Evolutionary conservation across 805 yeast genomes (phyloP).

Genomic region (Candida argentea): DNA sequence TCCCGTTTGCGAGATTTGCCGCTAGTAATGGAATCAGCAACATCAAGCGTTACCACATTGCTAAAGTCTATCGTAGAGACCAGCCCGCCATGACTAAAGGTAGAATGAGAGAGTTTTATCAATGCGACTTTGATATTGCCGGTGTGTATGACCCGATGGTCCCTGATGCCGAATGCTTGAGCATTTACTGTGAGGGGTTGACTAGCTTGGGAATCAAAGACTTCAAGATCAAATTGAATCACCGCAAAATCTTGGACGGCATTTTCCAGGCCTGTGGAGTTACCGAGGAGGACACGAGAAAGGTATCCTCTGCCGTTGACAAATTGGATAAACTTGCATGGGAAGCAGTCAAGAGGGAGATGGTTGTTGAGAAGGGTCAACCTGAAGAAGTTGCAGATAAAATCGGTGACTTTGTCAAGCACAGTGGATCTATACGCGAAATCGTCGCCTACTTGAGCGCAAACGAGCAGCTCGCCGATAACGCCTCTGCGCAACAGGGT

Average conservation of each 20-base stretch:
- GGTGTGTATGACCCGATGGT: constrained; percentile 91
- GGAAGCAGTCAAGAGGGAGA: constrained; percentile 88
- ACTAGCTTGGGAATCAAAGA: constrained; percentile 75
- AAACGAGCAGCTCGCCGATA: constrained; percentile 49
- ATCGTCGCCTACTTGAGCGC: constrained; percentile 43
- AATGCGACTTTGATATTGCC: constrained; percentile 97
- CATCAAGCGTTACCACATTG: constrained; percentile 93
- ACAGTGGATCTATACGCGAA: constrained; percentile 66
- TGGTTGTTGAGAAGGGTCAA: constrained; percentile 85
- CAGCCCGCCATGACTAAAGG: constrained; percentile 99
- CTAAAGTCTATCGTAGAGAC: constrained; percentile 97
- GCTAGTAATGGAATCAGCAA: constrained; percentile 89
- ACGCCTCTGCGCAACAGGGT: constrained; percentile 73
- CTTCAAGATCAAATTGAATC: constrained; percentile 87
- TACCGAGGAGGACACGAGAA: constrained; percentile 85
- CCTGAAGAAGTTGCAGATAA: constrained; percentile 85
- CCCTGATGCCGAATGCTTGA: constrained; percentile 87
- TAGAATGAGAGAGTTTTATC: constrained; percentile 98
- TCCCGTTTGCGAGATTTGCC: constrained; percentile 94
- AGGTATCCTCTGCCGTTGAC: constrained; percentile 90
- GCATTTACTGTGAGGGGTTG: constrained; percentile 76
- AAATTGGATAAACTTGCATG: constrained; percentile 93
- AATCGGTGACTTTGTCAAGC: constrained; percentile 85
- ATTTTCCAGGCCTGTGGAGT: constrained; percentile 94
- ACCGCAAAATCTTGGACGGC: constrained; percentile 93